Percentiles rank a stretch among this genome's conserved stretches.
Conservation (phyloP, 352 stramenopile species). For the Phytophthora brassicae region DNA sequence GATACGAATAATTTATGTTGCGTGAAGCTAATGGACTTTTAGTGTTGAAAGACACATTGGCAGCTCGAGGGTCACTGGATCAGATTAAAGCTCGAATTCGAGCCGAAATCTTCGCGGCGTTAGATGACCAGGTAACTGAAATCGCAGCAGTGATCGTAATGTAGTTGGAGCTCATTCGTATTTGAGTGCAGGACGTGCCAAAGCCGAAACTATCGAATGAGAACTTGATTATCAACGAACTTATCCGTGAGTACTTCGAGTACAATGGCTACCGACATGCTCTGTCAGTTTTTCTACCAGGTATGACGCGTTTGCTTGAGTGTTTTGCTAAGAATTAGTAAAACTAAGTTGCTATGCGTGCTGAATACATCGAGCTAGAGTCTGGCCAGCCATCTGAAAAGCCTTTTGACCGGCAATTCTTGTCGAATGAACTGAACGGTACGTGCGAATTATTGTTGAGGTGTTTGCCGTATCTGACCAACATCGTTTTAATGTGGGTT, state of each 20-base stretch:
- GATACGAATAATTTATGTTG: background rate
- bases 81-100: slow-evolving; percentile 87
- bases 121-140: slow-evolving; percentile 69
- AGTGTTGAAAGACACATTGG: slow-evolving; percentile 86
- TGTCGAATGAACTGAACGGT: slow-evolving; percentile 83
- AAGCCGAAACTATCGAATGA: slow-evolving; percentile 89
- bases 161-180: background rate
- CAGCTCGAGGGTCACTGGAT: slow-evolving; percentile 67
- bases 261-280: slow-evolving; percentile 93
- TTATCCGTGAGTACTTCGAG: slow-evolving; percentile 93
- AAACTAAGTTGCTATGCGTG: slow-evolving; percentile 6
- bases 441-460: background rate
- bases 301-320: slow-evolving; percentile 21
- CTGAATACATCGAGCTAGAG: slow-evolving; percentile 38
- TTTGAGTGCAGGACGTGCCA: slow-evolving; percentile 33
- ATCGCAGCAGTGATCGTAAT: background rate
- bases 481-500: no score
- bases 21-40: background rate
- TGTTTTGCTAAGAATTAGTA: background rate
- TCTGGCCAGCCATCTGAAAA: slow-evolving; percentile 80
- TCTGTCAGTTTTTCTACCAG: slow-evolving; percentile 85
- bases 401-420: slow-evolving; percentile 78
- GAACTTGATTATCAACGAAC: slow-evolving; percentile 94
- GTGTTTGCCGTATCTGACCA: no score
- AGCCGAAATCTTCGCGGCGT: slow-evolving; percentile 80